phyloP scores from a whole-genome alignment of 2,329 filamentous ascomycete genomes.

The Stachybotrys chartarum region DNA sequence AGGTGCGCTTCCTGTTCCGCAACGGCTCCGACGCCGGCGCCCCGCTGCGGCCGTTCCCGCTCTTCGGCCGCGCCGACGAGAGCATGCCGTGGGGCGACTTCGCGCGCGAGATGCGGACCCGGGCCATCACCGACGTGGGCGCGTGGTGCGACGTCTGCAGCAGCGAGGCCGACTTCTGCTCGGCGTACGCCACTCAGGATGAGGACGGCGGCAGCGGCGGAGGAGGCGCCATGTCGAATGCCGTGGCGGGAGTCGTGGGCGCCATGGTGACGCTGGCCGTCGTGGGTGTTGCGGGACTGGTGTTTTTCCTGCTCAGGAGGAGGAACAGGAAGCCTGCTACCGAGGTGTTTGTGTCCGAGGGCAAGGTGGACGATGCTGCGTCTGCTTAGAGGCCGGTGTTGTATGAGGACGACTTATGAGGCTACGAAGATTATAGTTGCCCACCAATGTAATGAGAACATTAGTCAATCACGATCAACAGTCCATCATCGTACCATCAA shows the following conservation, averaged over 20 bases:
- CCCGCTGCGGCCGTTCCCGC: conserved; percentile 16
- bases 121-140: conserved; percentile 18
- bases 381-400: neutral
- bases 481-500: too few relatives aligned
- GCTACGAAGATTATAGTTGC: too few relatives aligned
- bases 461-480: too few relatives aligned
- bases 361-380: neutral
- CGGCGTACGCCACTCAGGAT: conserved; percentile 14
- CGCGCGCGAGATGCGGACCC: conserved; percentile 17
- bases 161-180: conserved; percentile 20
- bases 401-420: too few relatives aligned
- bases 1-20: conserved; percentile 25
- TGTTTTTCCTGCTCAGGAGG: conserved; percentile 14
- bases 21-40: conserved; percentile 21
- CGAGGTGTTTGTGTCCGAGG: neutral
- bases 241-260: conserved; percentile 24
- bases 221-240: conserved; percentile 19
- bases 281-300: conserved; percentile 4
- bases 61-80: conserved; percentile 20
- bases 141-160: conserved; percentile 23
- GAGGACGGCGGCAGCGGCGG: conserved; percentile 2
- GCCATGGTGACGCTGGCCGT: conserved; percentile 24
- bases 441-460: too few relatives aligned
- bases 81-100: conserved; percentile 20
- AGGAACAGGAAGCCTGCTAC: conserved; percentile 5